Base-by-base conservation (phyloP, 164 flowering plant genomes). In the Vitis riparia region DNA sequence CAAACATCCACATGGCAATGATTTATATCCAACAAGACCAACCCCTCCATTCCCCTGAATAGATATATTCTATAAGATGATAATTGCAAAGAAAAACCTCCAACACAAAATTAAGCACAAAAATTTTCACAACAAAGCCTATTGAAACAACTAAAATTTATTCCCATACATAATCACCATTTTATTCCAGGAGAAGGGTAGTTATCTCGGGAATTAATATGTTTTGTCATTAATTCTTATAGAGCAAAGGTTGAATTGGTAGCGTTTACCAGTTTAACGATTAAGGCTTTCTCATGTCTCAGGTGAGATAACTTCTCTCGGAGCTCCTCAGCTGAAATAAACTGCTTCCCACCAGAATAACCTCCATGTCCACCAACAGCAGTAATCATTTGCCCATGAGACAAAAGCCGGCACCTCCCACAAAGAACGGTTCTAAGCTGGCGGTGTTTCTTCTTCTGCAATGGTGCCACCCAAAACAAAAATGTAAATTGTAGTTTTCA, bases 321-420 rank as follows among this genome's bases (percentile, higher is more conserved):
- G 16, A 95, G 93, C 81, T 89, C 87, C 75, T 95, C 98, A 0
- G 98, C 99, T 8, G 88, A 69, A 76, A 93, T 78, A 79, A 95
- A 95, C 71, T 89, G 98, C 73, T 91, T 91, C 62, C 99, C 97
- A 19, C 99, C 99, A 57, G 97, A 52, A 80, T 95, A 95, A 58
- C 99, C 99, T 62, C 98, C 99, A 84, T 95, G 81, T 51, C 99
- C 99, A 68, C 98, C 98, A 63, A 95, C 99, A 63, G 99, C 99
- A 66, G 99, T 95, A 59, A 95, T 85, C 99, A 95, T 95, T 57
- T 90, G 96, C 59, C 99, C 99, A 76, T 95, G 99, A 70, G 97
- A 89, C 69, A 95, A 67, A 62, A 90, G 92, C 68, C 69, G 74
- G 74, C 99, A 95, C 80, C 99, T 88, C 74, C 96, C 93, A 74